A percentile compares a stretch with the other conserved stretches of the same genome.
phyloP scores from a whole-genome alignment of 768 basidiomycete genomes.

The Gautieria morchelliformis region DNA sequence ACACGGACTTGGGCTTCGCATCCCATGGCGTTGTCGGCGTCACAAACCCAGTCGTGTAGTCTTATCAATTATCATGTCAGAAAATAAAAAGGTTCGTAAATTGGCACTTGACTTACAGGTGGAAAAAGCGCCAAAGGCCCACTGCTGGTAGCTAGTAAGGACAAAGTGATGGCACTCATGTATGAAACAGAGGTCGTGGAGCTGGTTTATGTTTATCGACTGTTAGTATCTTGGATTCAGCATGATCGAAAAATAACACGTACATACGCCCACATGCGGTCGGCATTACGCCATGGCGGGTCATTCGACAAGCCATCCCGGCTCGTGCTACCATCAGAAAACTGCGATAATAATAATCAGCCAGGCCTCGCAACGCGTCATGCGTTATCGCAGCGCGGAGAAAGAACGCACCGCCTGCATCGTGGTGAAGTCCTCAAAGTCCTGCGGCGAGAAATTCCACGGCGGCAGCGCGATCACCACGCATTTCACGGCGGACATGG shows the following conservation, averaged over 20 bases:
- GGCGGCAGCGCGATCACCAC: background rate
- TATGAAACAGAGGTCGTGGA: constrained; percentile 1
- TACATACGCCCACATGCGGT: constrained; percentile 7
- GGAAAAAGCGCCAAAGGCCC: constrained; percentile 5
- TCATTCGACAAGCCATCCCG: background rate
- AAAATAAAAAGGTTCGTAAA: background rate
- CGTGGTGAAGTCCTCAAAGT: background rate
- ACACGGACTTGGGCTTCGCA: background rate
- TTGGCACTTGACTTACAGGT: background rate
- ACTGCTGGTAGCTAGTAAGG: constrained; percentile 2
- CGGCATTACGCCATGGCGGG: background rate
- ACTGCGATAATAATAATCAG: background rate
- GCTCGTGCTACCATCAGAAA: background rate
- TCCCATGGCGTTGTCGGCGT: background rate
- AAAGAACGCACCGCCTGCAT: background rate
- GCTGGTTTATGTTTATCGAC: background rate
- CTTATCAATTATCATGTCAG: background rate
- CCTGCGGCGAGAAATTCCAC: constrained; percentile 1
- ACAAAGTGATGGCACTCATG: constrained; percentile 3
- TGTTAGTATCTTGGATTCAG: background rate
- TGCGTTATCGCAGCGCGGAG: too few relatives aligned
- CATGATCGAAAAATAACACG: background rate
- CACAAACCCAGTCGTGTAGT: background rate
- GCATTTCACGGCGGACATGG: background rate
- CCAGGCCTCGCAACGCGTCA: background rate